Percentiles rank a stretch among this genome's conserved stretches.
Conservation (phyloP, 2,329 filamentous ascomycete genomes). For the Exophiala phaeomuriformis region DNA sequence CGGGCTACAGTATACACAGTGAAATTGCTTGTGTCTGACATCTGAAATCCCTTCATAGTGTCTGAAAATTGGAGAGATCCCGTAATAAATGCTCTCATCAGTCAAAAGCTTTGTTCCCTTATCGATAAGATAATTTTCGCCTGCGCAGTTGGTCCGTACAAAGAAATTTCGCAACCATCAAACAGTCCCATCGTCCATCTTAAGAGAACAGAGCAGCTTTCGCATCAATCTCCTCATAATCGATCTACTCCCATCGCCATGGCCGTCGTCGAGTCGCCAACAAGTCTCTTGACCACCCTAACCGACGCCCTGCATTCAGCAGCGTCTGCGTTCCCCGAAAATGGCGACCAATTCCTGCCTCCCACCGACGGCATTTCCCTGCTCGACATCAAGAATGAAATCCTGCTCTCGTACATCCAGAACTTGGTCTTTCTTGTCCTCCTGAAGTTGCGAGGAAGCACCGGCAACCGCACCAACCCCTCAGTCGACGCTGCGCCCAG, state of each 20-base stretch:
- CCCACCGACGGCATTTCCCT: conserved; percentile 79
- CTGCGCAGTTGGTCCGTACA: conserved; percentile 1
- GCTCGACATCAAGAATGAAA: conserved; percentile 90
- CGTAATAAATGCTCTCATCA: not conserved
- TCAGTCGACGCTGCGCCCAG: too few relatives aligned
- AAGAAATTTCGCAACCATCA: not conserved
- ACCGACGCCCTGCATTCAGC: conserved; percentile 18
- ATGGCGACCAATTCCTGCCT: conserved; percentile 62
- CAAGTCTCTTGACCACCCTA: conserved; percentile 16
- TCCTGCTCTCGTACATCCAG: conserved; percentile 93
- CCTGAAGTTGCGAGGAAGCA: conserved; percentile 59
- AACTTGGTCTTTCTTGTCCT: conserved; percentile 85
- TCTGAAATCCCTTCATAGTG: too few relatives aligned
- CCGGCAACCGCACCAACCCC: conserved; percentile 16
- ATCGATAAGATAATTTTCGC: conserved; percentile 1
- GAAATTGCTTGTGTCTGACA: too few relatives aligned
- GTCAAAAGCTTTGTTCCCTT: not conserved
- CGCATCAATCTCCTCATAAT: not conserved
- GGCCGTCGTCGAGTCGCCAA: conserved; percentile 16
- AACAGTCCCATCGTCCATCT: not conserved
- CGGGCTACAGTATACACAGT: too few relatives aligned
- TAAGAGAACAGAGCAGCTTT: not conserved
- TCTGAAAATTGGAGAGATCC: too few relatives aligned
- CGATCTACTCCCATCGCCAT: conserved; percentile 7
- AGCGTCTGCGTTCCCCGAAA: conserved; percentile 19